Base-by-base conservation (phyloP, 371 early-diverging fungal species). In the Apophysomyces elegans region DNA sequence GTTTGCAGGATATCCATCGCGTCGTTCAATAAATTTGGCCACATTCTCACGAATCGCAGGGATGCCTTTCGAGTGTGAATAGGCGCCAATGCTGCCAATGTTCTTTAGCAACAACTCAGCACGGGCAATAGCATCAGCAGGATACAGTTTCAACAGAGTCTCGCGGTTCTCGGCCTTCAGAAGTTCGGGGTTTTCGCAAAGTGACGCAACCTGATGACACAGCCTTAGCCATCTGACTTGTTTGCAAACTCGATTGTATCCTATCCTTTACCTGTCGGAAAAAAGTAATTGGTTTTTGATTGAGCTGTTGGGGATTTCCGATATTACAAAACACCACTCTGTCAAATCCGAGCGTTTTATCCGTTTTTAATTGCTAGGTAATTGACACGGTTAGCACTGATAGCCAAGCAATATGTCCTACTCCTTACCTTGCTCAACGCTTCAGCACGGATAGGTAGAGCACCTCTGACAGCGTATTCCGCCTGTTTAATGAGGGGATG, bases 401-500 rank as follows among this genome's bases (percentile, higher is more conserved):
- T 16, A 54, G 4, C 45, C 50, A 26, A 13, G 61, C 45, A 39
- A 43, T 4, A 38, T 44, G 7, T 37, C 32, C 3, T 8, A 35
- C 18, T 56, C 62, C 61, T 59, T 79, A 93, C 93, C 79, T 89
- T 80, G 47, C 81, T 82, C 62, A 98, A 82, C 62, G 89, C 84
- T 64, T 99, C 99, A 12, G 97, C 96, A 39, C 94, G 90, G 70
- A 99, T 95, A 32, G 99, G 97, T 32, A 96, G 80, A 64, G 91
- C 96, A 46, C 99, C 99, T 62, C 99, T 93, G 6, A 99, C 99
- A 37, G 99, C 98, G 74, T 99, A 99, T 71, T 97, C 93, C 63
- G 92, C 92, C 38, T 85, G 80, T 63, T 80, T 84, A 67, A 96
- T 73, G 64, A 86, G 80, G 59, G 88, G 89, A 71, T 93, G 93